Evolutionary conservation across 257 asterid genomes (phyloP), one percentile per base, ranked within the genome.

Genomic region (Ligustrum vulgare): DNA sequence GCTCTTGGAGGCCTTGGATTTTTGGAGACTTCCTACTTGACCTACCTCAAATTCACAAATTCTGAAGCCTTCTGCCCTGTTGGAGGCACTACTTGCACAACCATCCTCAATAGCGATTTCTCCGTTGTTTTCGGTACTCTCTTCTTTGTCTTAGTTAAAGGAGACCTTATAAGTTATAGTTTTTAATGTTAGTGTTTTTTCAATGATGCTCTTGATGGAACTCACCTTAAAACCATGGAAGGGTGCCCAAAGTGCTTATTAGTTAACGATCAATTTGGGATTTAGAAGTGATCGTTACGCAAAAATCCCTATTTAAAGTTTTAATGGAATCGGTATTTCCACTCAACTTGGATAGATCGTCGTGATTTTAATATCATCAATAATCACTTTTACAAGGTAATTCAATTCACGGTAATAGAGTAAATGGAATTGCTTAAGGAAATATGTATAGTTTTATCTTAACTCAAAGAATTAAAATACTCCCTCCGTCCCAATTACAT

Each of bases 1-100:
- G 94, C 80, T 51, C 91, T 94, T 23, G 99, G 98, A 36, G 94
- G 90, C 31, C 51, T 94, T 56, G 99, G 99, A 36, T 89, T 92
- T 70, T 75, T 94, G 67, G 99, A 94, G 83, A 92, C 99, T 4
- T 82, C 91, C 10, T 94, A 94, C 82, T 88, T 94, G 91, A 92
- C 91, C 37, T 91, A 81, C 83, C 87, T 89, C 63, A 94, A 94
- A 72, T 84, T 94, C 71, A 82, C 96, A 45, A 74, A 88, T 76
- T 84, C 95, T 33, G 96, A 89, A 9, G 99, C 94, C 64, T 86
- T 94, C 80, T 94, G 99, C 80, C 97, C 98, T 18, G 68, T 81
- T 34, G 91, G 90, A 36, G 92, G 82, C 43, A 86, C 87, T 67
- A 89, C 93, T 31, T 91, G 99, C 82, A 82, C 88, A 49, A 79